Base-by-base conservation (phyloP, 2,329 filamentous ascomycete genomes). In the Botrytis porri region DNA sequence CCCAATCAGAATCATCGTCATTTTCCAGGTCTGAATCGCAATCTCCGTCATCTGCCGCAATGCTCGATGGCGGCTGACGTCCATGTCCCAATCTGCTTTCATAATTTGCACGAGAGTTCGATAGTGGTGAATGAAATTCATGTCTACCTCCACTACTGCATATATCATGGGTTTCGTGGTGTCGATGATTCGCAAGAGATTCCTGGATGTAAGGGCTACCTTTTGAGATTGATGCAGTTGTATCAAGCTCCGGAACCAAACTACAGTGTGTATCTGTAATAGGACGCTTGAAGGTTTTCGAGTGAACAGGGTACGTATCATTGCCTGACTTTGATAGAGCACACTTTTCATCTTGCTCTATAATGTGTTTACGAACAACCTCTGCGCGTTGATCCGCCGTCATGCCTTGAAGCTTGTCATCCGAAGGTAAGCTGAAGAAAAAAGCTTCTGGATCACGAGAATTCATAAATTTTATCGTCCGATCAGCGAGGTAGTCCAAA, bases 331-430 rank as follows among this genome's bases (percentile, higher is more conserved):
- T 62, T 8, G 16, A n/a, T 62, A 20, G 14, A 41, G 25, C 37
- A 20, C 37, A 39, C 61, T 43, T 43, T 5, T 22, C 61, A 29
- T 41, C 45, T 57, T 57, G 48, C 35, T 57, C 64, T 12, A 54
- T 41, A 5, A 67, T 20, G 4, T 67, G 64, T 9, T 67, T 29
- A 1, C 64, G 48, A 41, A 67, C 35, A 29, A 6, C 41, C 20
- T 67, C 48, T 67, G 64, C 64, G 16, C 64, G 64, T 57, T 57
- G 43, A 57, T 67, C 48, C 14, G 35, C 25, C 10, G 35, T 57
- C 64, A 67, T 67, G 3, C 35, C 35, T 29, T 67, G 25, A 16
- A 67, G 45, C 48, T 32, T 54, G 25, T 14, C n/a, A n/a, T 37
- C 48, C 25, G 64, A 67, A 14, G 64, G 64, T n/a, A 67, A n/a